These are phyloP conservation scores for Nepenthes gracilis DNA, from an alignment of 148 eudicot species.

Conservation along the genomic window DNA sequence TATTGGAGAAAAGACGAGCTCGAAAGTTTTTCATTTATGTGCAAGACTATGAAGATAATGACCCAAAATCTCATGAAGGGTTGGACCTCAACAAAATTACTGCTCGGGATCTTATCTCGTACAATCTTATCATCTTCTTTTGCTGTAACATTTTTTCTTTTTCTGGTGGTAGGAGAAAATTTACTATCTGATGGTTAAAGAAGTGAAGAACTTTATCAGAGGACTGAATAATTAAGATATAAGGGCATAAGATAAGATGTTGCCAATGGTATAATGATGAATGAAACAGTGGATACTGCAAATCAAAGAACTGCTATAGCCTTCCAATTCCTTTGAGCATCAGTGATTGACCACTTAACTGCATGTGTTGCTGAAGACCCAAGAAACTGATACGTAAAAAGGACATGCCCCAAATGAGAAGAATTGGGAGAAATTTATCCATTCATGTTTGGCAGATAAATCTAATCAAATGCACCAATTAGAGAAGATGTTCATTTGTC, in stretches of 20 bases:
- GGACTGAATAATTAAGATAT: not conserved
- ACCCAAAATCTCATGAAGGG: slow-evolving; percentile 75
- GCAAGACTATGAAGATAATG: slow-evolving; percentile 71
- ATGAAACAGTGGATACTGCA: too few species aligned
- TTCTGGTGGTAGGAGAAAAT: not conserved
- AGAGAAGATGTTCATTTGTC: too few species aligned
- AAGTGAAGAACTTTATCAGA: not conserved
- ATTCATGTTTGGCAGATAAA: too few species aligned
- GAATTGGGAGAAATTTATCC: too few species aligned
- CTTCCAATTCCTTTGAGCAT: too few species aligned
- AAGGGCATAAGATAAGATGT: too few species aligned
- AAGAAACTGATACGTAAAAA: not conserved
- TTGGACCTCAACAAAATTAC: slow-evolving; percentile 52
- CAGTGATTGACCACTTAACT: too few species aligned
- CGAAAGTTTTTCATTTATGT: slow-evolving; percentile 76
- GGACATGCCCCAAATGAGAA: too few species aligned
- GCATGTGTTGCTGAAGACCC: not conserved
- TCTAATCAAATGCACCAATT: too few species aligned
- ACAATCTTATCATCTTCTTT: slow-evolving; percentile 5
- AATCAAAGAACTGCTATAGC: too few species aligned
- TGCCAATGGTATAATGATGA: too few species aligned
- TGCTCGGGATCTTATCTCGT: slow-evolving; percentile 65
- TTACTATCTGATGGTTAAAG: too few species aligned
- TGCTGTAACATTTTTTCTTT: not conserved
- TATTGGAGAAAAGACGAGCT: slow-evolving; percentile 73